These are phyloP conservation scores for Colletotrichum theobromicola DNA, from an alignment of 2,329 filamentous ascomycete species.

Conservation along the genomic window DNA sequence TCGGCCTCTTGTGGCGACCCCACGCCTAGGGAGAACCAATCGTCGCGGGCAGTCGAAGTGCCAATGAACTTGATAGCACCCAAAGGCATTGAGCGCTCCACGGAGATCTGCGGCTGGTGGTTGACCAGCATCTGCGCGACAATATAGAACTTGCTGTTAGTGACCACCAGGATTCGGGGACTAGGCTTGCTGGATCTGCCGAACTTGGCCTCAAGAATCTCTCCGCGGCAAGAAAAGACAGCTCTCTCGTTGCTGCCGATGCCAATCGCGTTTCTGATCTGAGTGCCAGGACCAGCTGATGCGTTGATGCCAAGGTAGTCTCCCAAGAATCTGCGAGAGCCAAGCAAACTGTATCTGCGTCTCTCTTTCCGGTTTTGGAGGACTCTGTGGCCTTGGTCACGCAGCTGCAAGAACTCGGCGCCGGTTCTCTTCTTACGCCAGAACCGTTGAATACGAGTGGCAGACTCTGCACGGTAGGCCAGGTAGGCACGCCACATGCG, in stretches of 20 bases:
- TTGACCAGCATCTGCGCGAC: conserved; percentile 85
- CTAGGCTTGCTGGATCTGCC: conserved; percentile 94
- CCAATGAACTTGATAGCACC: conserved; percentile 90
- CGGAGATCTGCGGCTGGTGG: conserved; percentile 78
- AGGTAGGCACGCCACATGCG: conserved; percentile 97
- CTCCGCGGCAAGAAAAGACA: conserved; percentile 89
- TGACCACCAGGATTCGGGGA: conserved; percentile 83
- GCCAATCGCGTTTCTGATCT: conserved; percentile 77
- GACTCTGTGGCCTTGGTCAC: conserved; percentile 85
- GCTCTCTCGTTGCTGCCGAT: conserved; percentile 75
- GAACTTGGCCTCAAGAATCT: conserved; percentile 91
- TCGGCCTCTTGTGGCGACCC: conserved; percentile 92
- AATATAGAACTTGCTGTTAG: conserved; percentile 86
- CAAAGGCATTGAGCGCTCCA: conserved; percentile 82
- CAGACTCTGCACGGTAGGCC: conserved; percentile 89
- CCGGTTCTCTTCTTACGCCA: conserved; percentile 94
- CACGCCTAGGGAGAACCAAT: conserved; percentile 94
- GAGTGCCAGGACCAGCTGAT: conserved; percentile 76
- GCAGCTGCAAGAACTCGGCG: conserved; percentile 84
- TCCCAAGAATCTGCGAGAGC: conserved; percentile 89
- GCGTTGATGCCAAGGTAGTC: conserved; percentile 94
- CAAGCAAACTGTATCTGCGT: conserved; percentile 86
- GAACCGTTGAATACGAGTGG: conserved; percentile 91
- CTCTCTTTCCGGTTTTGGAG: conserved; percentile 89
- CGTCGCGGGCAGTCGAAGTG: conserved; percentile 81